Evolutionary conservation across 495 filamentous ascomycete genomes (phyloP).

Genomic region (Venustampulla echinocandica): DNA sequence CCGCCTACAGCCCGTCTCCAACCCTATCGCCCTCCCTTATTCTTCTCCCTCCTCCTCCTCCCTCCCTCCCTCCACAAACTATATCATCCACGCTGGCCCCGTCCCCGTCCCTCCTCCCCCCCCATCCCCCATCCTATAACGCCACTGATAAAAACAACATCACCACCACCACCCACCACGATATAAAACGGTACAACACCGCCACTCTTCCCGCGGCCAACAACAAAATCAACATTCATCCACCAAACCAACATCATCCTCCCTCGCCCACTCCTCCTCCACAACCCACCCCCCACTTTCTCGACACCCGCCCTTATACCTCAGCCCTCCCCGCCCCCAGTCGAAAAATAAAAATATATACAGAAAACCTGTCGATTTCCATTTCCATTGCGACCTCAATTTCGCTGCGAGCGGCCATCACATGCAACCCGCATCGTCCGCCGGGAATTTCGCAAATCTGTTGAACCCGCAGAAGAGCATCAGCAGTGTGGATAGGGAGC

Average conservation of each 20-base stretch:
- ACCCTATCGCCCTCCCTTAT: not conserved
- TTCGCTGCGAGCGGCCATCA: conserved; percentile 31
- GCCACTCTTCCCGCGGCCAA: not conserved
- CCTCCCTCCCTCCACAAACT: not conserved
- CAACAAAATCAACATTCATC: not conserved
- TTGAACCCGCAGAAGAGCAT: conserved; percentile 41
- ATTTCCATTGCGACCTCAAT: not conserved
- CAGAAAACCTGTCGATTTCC: not conserved
- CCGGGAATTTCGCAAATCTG: conserved; percentile 55
- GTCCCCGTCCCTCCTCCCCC: not conserved
- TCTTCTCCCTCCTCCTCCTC: not conserved
- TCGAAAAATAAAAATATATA: not conserved
- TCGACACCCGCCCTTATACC: not conserved
- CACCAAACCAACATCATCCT: not conserved
- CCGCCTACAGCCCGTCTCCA: not conserved
- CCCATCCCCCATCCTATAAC: not conserved
- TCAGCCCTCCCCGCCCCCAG: not conserved
- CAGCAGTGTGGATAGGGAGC: too few relatives aligned
- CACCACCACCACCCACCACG: not conserved
- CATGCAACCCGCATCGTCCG: conserved; percentile 50
- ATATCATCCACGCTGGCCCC: not conserved
- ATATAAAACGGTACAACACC: too few relatives aligned
- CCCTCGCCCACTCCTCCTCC: not conserved
- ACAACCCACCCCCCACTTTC: not conserved
- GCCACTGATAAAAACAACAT: not conserved